These are phyloP conservation scores for Dictyophora rubrovolvata DNA, from an alignment of 768 basidiomycete species.

Conservation along the genomic window DNA sequence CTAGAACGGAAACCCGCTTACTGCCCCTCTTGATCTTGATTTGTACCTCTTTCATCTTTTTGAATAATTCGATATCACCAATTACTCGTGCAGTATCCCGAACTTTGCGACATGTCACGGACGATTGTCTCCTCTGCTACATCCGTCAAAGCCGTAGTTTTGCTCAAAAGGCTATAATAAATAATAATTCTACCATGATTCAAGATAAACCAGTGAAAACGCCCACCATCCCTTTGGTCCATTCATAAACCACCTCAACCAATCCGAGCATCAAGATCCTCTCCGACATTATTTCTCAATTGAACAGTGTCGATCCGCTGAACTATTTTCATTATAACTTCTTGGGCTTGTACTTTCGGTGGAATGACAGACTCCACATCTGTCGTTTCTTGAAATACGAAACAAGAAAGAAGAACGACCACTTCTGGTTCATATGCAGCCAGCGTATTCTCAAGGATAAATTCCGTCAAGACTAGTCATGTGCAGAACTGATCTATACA, in stretches of 20 bases:
- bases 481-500: conserved; percentile 93
- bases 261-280: conserved; percentile 73
- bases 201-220: conserved; percentile 15
- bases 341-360: conserved; percentile 63
- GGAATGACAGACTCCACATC: conserved; percentile 79
- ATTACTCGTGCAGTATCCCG: conserved; percentile 95
- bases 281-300: conserved; percentile 66
- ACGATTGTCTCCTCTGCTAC: conserved; percentile 97
- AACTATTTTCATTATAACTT: conserved; percentile 65
- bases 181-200: conserved; percentile 6
- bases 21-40: conserved; percentile 92
- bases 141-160: conserved; percentile 84
- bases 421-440: conserved; percentile 88
- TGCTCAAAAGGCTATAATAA: conserved; percentile 80
- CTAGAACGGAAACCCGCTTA: conserved; percentile 33
- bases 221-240: conserved; percentile 96
- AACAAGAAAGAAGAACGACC: conserved; percentile 89
- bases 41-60: conserved; percentile 96
- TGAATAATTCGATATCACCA: conserved; percentile 90
- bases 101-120: conserved; percentile 91
- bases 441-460: conserved; percentile 92
- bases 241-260: conserved; percentile 96
- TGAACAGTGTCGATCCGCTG: conserved; percentile 77
- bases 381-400: conserved; percentile 98
- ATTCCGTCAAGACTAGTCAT: conserved; percentile 93